Base-by-base conservation (phyloP, 768 basidiomycete species). In the Scleroderma bovista region DNA sequence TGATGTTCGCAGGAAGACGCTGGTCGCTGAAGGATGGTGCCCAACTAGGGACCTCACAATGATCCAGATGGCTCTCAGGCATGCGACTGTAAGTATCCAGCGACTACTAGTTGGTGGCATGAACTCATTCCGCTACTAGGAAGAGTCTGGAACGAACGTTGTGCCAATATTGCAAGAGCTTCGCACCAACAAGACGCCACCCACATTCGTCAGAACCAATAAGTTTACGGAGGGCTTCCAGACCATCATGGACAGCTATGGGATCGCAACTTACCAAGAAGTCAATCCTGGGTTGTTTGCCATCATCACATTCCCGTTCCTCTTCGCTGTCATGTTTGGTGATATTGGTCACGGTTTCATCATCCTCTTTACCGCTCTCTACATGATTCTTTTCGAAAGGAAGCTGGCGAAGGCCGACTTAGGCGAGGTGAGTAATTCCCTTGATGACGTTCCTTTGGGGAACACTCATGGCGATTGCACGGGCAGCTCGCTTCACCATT, bases 311-410 rank as follows among this genome's bases (percentile, higher is more conserved):
- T 96, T 96, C 82, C 96, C 96, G 0, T 98, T 99, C 82, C 70
- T 99, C 57, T 99, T 98, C 60, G 95, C 93, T 5, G 91, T 99
- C 72, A 99, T 99, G 96, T 99, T 99, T 64, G 96, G 96, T 60
- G 96, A 99, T 69, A 89, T 98, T 62, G 96, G 96, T 3, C 96
- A 99, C 69, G 96, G 93, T 26, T 73, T 81, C 52, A 83, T 98
- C 61, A 87, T 90, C 59, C 77, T 88, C 55, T 61, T 77, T 37
- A 81, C 84, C 16, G 95, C 91, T 3, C 50, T 84, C 2, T 83
- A 79, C 51, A 93, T 98, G 90, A 92, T 97, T 63, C 48, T 86
- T 48, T 74, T 78, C n/a, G 96, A 99, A 71, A 82, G 78, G 68
- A 84, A 79, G 61, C 76, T 92, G 62, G 83, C 78, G 4, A 88